Evolutionary conservation across 2,329 filamentous ascomycete species (phyloP).

Genomic region (Rasamsonia emersonii): DNA sequence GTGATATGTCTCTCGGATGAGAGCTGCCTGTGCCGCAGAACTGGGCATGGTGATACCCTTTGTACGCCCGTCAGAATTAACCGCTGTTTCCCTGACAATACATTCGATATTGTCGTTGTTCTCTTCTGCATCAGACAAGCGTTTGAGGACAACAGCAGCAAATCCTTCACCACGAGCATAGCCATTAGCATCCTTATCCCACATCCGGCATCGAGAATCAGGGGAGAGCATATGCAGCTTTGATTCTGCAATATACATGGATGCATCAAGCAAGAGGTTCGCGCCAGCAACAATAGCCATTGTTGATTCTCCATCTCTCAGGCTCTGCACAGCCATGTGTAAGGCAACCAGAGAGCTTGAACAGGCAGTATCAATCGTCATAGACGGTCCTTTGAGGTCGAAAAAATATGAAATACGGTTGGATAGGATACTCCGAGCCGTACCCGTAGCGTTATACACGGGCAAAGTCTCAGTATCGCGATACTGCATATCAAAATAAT

Average conservation of each 20-base stretch:
- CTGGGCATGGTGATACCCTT: slow-evolving; percentile 27
- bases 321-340: slow-evolving; percentile 9
- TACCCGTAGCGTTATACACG: slow-evolving; percentile 16
- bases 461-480: slow-evolving; percentile 10
- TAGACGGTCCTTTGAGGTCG: slow-evolving; percentile 1
- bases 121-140: slow-evolving; percentile 9
- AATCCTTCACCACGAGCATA: slow-evolving; percentile 16
- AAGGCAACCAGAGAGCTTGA: slow-evolving; percentile 6
- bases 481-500: slow-evolving; percentile 18
- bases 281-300: slow-evolving; percentile 18
- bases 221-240: slow-evolving; percentile 8
- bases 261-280: slow-evolving; percentile 17
- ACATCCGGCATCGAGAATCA: slow-evolving; percentile 6
- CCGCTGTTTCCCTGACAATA: slow-evolving; percentile 16
- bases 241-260: neutral
- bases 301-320: slow-evolving; percentile 13
- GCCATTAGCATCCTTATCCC: slow-evolving; percentile 11
- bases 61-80: slow-evolving; percentile 14
- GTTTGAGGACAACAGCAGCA: slow-evolving; percentile 13
- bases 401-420: slow-evolving; percentile 17
- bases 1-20: slow-evolving; percentile 28
- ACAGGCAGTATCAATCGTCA: slow-evolving; percentile 9
- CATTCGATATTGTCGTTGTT: slow-evolving; percentile 14
- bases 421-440: slow-evolving; percentile 16
- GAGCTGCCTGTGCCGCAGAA: slow-evolving; percentile 22